Base-by-base conservation (phyloP, 2,329 filamentous ascomycete species). In the Colletotrichum tropicale region DNA sequence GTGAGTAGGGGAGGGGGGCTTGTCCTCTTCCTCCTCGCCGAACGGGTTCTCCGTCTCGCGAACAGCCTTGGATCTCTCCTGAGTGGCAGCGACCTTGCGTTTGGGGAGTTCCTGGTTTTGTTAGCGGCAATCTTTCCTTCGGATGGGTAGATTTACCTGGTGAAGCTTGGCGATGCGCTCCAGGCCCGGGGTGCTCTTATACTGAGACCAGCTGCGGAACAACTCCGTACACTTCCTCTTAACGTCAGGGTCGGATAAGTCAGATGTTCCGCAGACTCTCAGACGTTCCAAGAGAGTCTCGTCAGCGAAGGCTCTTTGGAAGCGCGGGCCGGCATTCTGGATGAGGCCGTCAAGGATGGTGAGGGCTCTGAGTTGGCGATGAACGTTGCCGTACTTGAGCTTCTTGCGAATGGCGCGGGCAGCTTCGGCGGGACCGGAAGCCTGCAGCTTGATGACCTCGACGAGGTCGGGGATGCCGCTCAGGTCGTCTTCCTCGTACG, bases 301-400 rank as follows among this genome's bases (percentile, higher is more conserved):
- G 81, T 99, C 96, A 12, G 93, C 94, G 83, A 98, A 98, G 18
- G 91, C 91, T 65, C 95, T 92, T 84, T 98, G 94, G 82, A 98
- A 98, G 15, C 94, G 92, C 15, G 94, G 89, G 2, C 96, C 96
- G 4, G 96, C 96, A 86, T 99, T 99, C 82, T 98, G 95, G 76
- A 99, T 97, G 52, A 99, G 89, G 56, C 95, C 96, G 83, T 99
- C 97, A 3, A 99, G 91, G 66, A 99, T 93, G 13, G 94, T 94
- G 26, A 99, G 90, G 43, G 97, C 94, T 75, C 97, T 92, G 38
- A 98, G 89, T 85, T 99, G 97, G 66, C 96, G 94, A 84, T 98
- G 96, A n/a, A 95, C 90, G 81, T 93, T 98, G 80, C 97, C 97
- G 85, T 99, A 98, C 87, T 99, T 99, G 90, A 99, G 91, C 88